A percentile compares a stretch with the other conserved stretches of the same genome.
These are phyloP conservation scores for Camelina neglecta DNA, from an alignment of 345 rosid genomes.

Conservation along the genomic window DNA sequence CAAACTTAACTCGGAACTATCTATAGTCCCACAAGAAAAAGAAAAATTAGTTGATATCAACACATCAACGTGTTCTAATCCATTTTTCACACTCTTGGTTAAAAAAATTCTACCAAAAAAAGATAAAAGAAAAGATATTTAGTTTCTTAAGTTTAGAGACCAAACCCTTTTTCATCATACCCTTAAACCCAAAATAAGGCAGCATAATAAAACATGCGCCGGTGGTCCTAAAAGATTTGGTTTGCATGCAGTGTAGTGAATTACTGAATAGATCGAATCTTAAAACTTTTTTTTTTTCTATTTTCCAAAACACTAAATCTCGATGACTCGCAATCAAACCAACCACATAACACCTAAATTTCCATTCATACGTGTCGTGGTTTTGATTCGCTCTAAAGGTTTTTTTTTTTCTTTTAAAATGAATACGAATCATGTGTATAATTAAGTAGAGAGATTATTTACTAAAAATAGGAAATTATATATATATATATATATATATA, in stretches of 20 bases:
- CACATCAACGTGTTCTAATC: slow-evolving; percentile 16
- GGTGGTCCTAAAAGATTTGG: slow-evolving; percentile 30
- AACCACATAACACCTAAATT: slow-evolving; percentile 40
- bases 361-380: slow-evolving; percentile 28
- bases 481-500: too few relatives aligned
- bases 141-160: slow-evolving; percentile 20
- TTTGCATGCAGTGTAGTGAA: slow-evolving; percentile 39
- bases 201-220: slow-evolving; percentile 28
- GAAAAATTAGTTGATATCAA: slow-evolving; percentile 1
- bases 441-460: neutral
- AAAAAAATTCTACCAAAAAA: neutral
- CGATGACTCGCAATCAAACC: slow-evolving; percentile 38
- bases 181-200: slow-evolving; percentile 25
- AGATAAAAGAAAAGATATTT: neutral
- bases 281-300: neutral
- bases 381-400: slow-evolving; percentile 7
- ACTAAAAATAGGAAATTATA: neutral
- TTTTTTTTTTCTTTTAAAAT: neutral
- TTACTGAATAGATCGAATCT: slow-evolving; percentile 27
- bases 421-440: neutral
- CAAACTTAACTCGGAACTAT: neutral
- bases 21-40: slow-evolving; percentile 7
- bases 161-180: slow-evolving; percentile 21
- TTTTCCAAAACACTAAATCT: slow-evolving; percentile 29
- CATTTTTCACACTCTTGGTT: slow-evolving; percentile 4